Evolutionary conservation across 768 basidiomycete genomes (phyloP).

Genomic region (Mycena maculata): DNA sequence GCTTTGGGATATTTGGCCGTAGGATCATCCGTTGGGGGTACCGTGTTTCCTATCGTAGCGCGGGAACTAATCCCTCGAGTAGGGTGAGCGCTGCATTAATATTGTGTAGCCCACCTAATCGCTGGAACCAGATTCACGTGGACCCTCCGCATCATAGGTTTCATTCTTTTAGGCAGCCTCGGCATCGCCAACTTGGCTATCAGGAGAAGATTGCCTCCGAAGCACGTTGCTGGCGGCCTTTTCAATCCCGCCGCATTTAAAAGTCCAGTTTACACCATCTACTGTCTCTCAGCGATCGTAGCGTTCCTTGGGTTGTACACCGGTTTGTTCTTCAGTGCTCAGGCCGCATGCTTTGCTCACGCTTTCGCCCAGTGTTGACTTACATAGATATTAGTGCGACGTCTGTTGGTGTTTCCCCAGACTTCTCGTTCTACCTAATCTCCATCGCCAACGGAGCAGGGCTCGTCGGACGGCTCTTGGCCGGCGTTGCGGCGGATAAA

Average conservation of each 20-base stretch:
- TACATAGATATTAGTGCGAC: conserved; percentile 73
- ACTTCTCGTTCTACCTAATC: conserved; percentile 73
- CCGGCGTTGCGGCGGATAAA: conserved; percentile 66
- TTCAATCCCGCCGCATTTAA: conserved; percentile 57
- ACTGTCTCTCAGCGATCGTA: conserved; percentile 65
- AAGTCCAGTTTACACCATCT: conserved; percentile 63
- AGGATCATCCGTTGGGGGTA: conserved; percentile 73
- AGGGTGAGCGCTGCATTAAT: conserved; percentile 54
- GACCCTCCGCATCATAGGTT: conserved; percentile 75
- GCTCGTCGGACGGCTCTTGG: conserved; percentile 68
- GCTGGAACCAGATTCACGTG: conserved; percentile 65
- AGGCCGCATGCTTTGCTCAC: conserved; percentile 31
- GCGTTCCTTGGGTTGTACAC: conserved; percentile 79
- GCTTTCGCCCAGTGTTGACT: conserved; percentile 61
- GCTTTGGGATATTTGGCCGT: conserved; percentile 66
- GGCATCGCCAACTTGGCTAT: conserved; percentile 60
- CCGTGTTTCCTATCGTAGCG: conserved; percentile 67
- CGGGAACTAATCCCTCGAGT: conserved; percentile 63
- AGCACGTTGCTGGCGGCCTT: conserved; percentile 62
- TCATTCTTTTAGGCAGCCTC: conserved; percentile 62
- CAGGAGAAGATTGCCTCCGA: conserved; percentile 64
- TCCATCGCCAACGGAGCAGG: conserved; percentile 78
- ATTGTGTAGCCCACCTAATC: neutral
- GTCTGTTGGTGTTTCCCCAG: conserved; percentile 56
- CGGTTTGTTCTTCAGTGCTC: conserved; percentile 44